Evolutionary conservation across 2,329 filamentous ascomycete species (phyloP), one percentile per base, ranked within the genome.

Genomic region (Didymella lethalis): DNA sequence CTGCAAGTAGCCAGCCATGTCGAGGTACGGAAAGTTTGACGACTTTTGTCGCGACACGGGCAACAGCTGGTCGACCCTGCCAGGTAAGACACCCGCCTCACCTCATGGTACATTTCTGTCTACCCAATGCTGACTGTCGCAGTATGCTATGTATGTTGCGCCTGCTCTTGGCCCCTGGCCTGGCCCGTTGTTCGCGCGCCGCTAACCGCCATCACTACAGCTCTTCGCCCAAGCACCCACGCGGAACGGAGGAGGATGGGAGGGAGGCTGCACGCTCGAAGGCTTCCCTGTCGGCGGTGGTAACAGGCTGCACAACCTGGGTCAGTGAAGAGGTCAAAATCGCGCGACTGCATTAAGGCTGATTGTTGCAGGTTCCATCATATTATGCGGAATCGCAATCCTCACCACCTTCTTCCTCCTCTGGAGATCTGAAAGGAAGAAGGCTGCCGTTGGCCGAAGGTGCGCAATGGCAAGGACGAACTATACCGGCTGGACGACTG

Each of bases 371-470:
- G 90, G 95, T n/a, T 96, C 93, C 7, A 97, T 99, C 74, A 67
- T 99, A 45, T 77, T 98, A 40, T 90, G 87, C 62, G 92, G 84
- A 62, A 76, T 96, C 64, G 92, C 93, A 40, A 93, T 99, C 67
- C 71, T 86, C 23, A 80, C 85, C 8, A 83, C 90, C 4, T 72
- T 81, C 11, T 88, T 90, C 67, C 82, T 99, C 57, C 71, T 98
- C 77, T 86, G 90, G 79, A 85, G 87, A 66, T 96, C 95, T 20
- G 91, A 98, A 71, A 87, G 86, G 75, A 98, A 99, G 81, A 89
- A 90, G 77, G 95, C 95, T 55, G 95, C 95, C 55, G 95, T 99
- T 47, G 95, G 95, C 60, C 85, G 95, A 81, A 91, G 93, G 93
- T 44, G 34, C 28, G 45, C 54, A 25, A 54, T 16, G 45, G n/a